Conservation (phyloP, 306 rosid species). For the Canavalia ensiformis region DNA sequence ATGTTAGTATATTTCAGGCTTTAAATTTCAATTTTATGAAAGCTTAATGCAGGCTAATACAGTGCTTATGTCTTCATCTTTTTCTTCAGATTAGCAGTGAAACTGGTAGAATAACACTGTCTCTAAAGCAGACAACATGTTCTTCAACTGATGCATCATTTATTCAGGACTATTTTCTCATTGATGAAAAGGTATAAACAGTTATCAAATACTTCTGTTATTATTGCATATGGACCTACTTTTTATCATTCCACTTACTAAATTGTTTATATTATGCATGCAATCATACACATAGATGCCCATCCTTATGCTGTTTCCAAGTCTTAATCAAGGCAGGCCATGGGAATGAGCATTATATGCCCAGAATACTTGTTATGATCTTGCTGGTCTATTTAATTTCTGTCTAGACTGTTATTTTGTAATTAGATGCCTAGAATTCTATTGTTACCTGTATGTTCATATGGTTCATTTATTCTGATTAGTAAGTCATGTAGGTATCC, state of each 20-base stretch:
- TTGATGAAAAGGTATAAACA: constrained; percentile 78
- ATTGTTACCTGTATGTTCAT: not conserved
- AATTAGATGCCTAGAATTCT: not conserved
- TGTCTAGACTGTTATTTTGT: not conserved
- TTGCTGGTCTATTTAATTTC: constrained; percentile 15
- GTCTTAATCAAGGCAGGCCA: not conserved
- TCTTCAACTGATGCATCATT: constrained; percentile 87
- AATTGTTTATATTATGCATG: not conserved
- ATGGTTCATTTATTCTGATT: constrained; percentile 30
- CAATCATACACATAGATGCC: not conserved
- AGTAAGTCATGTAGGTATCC: constrained; percentile 27
- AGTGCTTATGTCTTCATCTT: not conserved
- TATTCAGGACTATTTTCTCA: constrained; percentile 74
- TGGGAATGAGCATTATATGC: constrained; percentile 2
- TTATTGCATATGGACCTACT: not conserved
- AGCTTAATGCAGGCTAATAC: constrained; percentile 23
- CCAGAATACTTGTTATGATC: constrained; percentile 16
- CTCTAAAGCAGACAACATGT: constrained; percentile 83
- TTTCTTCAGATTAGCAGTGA: constrained; percentile 68
- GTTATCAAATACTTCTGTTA: not conserved
- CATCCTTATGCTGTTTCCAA: not conserved
- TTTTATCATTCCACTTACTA: constrained; percentile 11
- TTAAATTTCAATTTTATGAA: constrained; percentile 22
- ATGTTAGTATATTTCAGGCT: constrained; percentile 66
- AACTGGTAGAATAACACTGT: constrained; percentile 74